A percentile compares a stretch with the other conserved stretches of the same genome.
phyloP scores from a whole-genome alignment of 441 rosid genomes.

The Cnidoscolus chayamansa region DNA sequence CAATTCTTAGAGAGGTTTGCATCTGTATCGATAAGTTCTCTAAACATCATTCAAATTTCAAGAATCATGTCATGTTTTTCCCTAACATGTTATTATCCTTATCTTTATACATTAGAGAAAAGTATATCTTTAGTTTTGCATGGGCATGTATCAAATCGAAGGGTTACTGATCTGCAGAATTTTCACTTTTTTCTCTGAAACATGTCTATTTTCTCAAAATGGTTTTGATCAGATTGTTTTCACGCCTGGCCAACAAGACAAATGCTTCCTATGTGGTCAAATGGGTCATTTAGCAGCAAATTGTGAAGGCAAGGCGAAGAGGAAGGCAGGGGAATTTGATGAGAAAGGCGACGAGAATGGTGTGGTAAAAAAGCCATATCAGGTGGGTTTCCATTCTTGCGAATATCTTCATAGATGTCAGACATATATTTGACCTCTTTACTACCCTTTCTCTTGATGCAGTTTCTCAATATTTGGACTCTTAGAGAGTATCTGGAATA shows the following conservation, averaged over 20 bases:
- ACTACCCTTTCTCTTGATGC: constrained; percentile 23
- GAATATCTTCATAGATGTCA: not conserved
- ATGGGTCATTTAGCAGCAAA: constrained; percentile 83
- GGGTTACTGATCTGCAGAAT: not conserved
- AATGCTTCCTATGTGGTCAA: constrained; percentile 95
- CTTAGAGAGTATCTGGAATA: constrained; percentile 87
- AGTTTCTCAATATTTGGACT: constrained; percentile 95
- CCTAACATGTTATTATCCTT: not conserved
- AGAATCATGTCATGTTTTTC: not conserved
- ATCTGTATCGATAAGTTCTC: constrained; percentile 3
- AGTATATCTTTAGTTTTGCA: not conserved
- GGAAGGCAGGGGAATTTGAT: constrained; percentile 88
- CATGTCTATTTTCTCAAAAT: constrained; percentile 11
- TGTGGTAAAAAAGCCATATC: constrained; percentile 81
- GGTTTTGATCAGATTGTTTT: constrained; percentile 62
- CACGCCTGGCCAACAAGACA: constrained; percentile 86
- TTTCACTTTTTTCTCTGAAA: not conserved
- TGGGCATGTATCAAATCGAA: not conserved
- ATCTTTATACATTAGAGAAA: not conserved
- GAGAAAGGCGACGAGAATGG: constrained; percentile 67
- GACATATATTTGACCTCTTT: not conserved
- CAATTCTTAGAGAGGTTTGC: constrained; percentile 93
- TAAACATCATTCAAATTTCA: not conserved
- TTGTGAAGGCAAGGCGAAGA: constrained; percentile 89
- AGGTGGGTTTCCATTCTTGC: constrained; percentile 41